Evolutionary conservation across 441 rosid species (phyloP).

Genomic region (Populus trichocarpa): DNA sequence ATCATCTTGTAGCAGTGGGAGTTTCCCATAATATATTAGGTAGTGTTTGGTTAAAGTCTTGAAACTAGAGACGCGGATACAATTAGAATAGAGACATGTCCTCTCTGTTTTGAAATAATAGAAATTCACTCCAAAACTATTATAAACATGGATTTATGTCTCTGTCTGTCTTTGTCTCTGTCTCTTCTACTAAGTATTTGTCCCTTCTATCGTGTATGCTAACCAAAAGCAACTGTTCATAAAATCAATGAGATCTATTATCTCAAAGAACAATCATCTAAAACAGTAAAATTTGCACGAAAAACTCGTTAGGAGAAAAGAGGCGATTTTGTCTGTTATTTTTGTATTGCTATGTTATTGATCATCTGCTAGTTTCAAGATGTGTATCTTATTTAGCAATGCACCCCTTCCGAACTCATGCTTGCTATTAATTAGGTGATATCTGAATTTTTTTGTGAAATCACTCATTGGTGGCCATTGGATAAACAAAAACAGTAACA

Average conservation of each 20-base stretch:
- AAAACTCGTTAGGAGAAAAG: background rate
- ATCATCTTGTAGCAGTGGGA: background rate
- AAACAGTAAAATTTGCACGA: background rate
- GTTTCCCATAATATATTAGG: background rate
- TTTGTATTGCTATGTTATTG: background rate
- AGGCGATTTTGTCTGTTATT: background rate
- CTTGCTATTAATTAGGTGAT: background rate
- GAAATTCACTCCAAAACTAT: background rate
- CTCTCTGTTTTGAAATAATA: background rate
- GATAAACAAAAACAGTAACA: background rate
- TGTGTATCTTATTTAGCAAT: background rate
- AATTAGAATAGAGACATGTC: background rate
- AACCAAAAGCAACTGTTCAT: background rate
- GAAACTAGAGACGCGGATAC: background rate
- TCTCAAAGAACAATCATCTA: background rate
- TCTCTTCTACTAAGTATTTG: background rate
- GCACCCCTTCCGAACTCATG: background rate
- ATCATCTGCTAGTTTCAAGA: background rate
- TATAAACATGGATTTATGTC: background rate
- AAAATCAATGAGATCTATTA: background rate
- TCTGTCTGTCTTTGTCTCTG: background rate
- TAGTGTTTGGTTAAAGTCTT: background rate
- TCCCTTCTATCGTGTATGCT: background rate
- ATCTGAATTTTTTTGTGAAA: background rate
- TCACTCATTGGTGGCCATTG: background rate